These are phyloP conservation scores for bread wheat (Triticum aestivum) DNA, from an alignment of 176 grass and related monocot genomes.

Conservation along the genomic window IWGSC_CS_RefSeq_v2.1 NC_057808.1:324868285-324868784, in stretches of 20 bases:
- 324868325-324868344: background rate
- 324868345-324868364: background rate
- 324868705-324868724: slow-evolving; percentile 56
- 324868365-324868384: background rate
- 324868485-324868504: slow-evolving; percentile 58
- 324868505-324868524: slow-evolving; percentile 68
- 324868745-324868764: slow-evolving; percentile 41
- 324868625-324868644: slow-evolving; percentile 13
- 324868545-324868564: slow-evolving; percentile 6
- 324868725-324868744: slow-evolving; percentile 32
- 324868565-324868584: slow-evolving; percentile 54
- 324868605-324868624: slow-evolving; percentile 39
- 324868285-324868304: no score
- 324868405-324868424: background rate
- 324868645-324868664: background rate
- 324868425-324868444: background rate
- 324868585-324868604: slow-evolving; percentile 47
- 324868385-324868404: background rate
- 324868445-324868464: background rate
- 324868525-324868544: slow-evolving; percentile 64
- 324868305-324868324: background rate
- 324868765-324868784: slow-evolving; percentile 49
- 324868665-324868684: background rate
- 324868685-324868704: background rate
- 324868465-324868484: slow-evolving; percentile 39